Evolutionary conservation across 805 yeast species (phyloP).

Genomic region (Saturnispora ahearnii): DNA sequence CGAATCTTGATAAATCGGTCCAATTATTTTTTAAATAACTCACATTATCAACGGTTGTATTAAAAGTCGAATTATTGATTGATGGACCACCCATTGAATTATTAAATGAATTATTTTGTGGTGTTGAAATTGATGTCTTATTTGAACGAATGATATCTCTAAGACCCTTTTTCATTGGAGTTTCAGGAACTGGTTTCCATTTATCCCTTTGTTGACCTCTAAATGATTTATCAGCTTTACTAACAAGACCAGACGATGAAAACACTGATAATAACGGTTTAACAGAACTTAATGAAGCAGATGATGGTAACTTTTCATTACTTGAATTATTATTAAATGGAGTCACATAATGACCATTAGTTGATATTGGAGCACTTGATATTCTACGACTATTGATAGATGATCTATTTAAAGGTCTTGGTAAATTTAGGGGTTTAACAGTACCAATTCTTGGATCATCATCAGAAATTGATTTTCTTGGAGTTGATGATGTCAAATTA

Average conservation of each 20-base stretch:
- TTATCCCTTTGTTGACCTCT: slow-evolving; percentile 22
- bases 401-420: slow-evolving; percentile 1
- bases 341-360: slow-evolving; percentile 3
- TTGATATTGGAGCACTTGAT: slow-evolving; percentile 2
- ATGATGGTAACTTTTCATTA: slow-evolving; percentile 23
- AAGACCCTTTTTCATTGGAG: slow-evolving; percentile 49
- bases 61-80: slow-evolving; percentile 1
- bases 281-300: slow-evolving; percentile 56
- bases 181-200: slow-evolving; percentile 44
- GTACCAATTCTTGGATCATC: neutral
- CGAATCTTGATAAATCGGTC: slow-evolving; percentile 4
- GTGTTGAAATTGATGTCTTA: slow-evolving; percentile 4
- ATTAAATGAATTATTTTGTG: slow-evolving; percentile 6
- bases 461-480: slow-evolving; percentile 7
- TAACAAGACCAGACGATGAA: slow-evolving; percentile 60
- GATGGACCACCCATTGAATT: slow-evolving; percentile 3
- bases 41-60: slow-evolving; percentile 4
- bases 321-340: slow-evolving; percentile 2
- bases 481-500: neutral
- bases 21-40: slow-evolving; percentile 5
- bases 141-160: slow-evolving; percentile 21
- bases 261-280: slow-evolving; percentile 84
- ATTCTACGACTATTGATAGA: slow-evolving; percentile 2
- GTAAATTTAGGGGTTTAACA: slow-evolving; percentile 11
- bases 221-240: slow-evolving; percentile 41